Conservation (phyloP, 805 yeast genomes). For the Hanseniaspora clermontiae region DNA sequence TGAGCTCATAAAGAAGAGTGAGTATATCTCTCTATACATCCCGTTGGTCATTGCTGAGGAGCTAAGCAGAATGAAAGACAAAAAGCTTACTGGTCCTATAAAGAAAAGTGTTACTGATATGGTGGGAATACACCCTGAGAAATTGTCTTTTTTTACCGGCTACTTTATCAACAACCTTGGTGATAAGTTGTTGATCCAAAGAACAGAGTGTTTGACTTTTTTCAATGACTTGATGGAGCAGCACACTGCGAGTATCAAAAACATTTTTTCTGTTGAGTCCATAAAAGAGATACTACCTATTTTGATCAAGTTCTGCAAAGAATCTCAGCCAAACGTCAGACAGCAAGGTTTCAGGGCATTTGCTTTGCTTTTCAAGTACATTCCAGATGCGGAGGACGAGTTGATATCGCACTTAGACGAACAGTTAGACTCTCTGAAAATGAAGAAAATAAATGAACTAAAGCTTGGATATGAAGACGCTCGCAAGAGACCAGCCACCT, state of each 20-base stretch:
- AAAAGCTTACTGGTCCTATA: slow-evolving; percentile 50
- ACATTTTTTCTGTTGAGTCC: slow-evolving; percentile 9
- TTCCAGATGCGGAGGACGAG: slow-evolving; percentile 48
- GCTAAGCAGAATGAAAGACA: slow-evolving; percentile 78
- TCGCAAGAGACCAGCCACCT: background rate
- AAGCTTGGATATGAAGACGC: slow-evolving; percentile 25
- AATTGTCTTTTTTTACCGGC: slow-evolving; percentile 46
- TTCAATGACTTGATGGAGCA: slow-evolving; percentile 49
- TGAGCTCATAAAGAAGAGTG: slow-evolving; percentile 44
- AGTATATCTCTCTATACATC: slow-evolving; percentile 30
- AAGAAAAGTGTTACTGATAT: slow-evolving; percentile 32
- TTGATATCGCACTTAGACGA: slow-evolving; percentile 44
- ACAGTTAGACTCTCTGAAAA: slow-evolving; percentile 64
- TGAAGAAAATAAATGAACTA: slow-evolving; percentile 51
- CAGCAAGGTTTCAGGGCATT: slow-evolving; percentile 62
- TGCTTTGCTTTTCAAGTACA: slow-evolving; percentile 72
- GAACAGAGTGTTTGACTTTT: slow-evolving; percentile 54
- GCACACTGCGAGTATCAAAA: slow-evolving; percentile 15
- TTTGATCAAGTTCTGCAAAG: slow-evolving; percentile 55
- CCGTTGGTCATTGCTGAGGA: slow-evolving; percentile 44
- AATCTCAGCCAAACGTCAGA: slow-evolving; percentile 75
- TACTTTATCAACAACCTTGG: slow-evolving; percentile 32
- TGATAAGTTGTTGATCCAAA: slow-evolving; percentile 75
- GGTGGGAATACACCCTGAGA: slow-evolving; percentile 28
- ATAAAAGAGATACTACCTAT: slow-evolving; percentile 35